phyloP scores from a whole-genome alignment of 225 moss, liverwort and hornwort genomes.

The Marchantia paleacea region DNA sequence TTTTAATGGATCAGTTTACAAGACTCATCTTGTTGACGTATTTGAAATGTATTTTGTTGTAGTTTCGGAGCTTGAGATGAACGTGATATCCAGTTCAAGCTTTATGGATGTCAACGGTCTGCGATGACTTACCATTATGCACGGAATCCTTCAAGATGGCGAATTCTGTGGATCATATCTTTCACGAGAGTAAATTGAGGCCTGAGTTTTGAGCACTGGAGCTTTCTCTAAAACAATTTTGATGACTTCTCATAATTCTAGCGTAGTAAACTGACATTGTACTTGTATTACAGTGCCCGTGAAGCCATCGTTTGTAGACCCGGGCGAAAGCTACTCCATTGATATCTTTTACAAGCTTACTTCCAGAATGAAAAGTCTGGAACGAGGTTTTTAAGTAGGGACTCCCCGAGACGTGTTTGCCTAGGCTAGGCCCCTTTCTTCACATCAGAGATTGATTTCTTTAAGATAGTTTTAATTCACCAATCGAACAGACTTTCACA shows the following conservation, averaged over 20 bases:
- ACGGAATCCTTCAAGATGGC: background rate
- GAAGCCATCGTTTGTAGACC: background rate
- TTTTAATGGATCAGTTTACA: background rate
- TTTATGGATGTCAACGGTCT: background rate
- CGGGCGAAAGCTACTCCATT: background rate
- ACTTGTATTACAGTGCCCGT: background rate
- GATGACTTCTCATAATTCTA: background rate
- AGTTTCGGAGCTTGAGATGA: slow-evolving; percentile 7
- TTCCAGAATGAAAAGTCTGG: background rate
- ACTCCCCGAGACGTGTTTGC: background rate
- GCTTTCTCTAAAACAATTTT: slow-evolving; percentile 1
- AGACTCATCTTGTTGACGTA: background rate
- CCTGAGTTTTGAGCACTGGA: background rate
- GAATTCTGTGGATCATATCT: background rate
- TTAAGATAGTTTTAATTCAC: background rate
- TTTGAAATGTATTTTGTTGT: too few relatives aligned
- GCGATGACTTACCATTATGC: background rate
- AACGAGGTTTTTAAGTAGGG: background rate
- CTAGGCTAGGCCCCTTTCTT: background rate
- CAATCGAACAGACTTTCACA: background rate
- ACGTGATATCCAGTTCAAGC: background rate
- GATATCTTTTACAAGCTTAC: background rate
- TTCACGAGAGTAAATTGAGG: background rate
- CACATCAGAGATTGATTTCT: background rate
- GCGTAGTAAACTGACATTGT: background rate